These are phyloP conservation scores for Ambrosiella cleistominuta DNA, from an alignment of 2,329 filamentous ascomycete species.

Conservation along the genomic window DNA sequence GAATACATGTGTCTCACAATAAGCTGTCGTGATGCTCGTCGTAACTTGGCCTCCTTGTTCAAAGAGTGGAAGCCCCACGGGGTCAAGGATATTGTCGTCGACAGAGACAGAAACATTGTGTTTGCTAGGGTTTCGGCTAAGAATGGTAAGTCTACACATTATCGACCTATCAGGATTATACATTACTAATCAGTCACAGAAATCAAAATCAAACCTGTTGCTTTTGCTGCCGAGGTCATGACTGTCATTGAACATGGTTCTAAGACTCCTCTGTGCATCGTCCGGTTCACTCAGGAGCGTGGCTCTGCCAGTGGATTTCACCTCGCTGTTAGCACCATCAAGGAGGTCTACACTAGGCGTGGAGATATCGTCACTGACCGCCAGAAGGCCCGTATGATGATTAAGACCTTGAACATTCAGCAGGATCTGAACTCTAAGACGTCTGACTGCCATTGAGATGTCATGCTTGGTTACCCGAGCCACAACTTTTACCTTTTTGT, in stretches of 20 bases:
- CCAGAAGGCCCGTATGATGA: constrained; percentile 53
- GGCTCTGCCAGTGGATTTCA: constrained; percentile 86
- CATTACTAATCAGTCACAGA: constrained; percentile 28
- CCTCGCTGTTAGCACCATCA: constrained; percentile 61
- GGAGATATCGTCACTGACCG: constrained; percentile 52
- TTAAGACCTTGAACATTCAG: constrained; percentile 34
- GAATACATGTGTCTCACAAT: constrained; percentile 59
- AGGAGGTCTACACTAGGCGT: constrained; percentile 46
- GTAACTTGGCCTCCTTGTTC: constrained; percentile 58
- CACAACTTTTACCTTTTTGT: neutral
- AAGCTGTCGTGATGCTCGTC: constrained; percentile 49
- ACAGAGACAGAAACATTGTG: constrained; percentile 63
- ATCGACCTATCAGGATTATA: neutral
- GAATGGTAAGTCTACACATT: constrained; percentile 49
- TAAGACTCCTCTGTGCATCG: constrained; percentile 58
- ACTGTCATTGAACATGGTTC: constrained; percentile 74
- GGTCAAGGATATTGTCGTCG: constrained; percentile 60
- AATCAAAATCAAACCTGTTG: constrained; percentile 69
- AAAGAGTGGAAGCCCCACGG: constrained; percentile 69
- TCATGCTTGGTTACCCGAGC: too few relatives aligned
- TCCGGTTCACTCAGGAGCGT: constrained; percentile 73
- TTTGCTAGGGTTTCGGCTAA: constrained; percentile 57
- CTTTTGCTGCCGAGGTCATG: constrained; percentile 74
- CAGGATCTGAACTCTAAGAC: neutral
- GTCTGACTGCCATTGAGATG: too few relatives aligned